phyloP scores from a whole-genome alignment of 164 flowering plant genomes.

The Kingdonia uniflora region DNA sequence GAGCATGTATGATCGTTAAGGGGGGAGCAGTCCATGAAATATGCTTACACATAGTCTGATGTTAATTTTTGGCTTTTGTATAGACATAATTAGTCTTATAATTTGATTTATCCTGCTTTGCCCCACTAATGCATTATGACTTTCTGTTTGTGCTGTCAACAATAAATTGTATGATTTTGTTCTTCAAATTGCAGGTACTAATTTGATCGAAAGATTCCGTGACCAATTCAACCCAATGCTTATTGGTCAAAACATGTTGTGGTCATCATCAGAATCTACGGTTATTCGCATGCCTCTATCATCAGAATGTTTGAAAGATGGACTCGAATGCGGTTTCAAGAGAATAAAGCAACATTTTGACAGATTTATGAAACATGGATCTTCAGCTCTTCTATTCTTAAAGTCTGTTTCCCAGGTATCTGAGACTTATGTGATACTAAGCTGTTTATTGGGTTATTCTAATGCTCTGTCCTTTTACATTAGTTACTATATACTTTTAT shows the following conservation, averaged over 20 bases:
- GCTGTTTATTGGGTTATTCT: neutral
- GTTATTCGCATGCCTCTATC: conserved; percentile 91
- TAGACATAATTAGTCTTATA: too few relatives aligned
- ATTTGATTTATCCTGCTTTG: too few relatives aligned
- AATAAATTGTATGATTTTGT: too few relatives aligned
- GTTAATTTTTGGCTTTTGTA: too few relatives aligned
- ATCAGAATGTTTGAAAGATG: conserved; percentile 54
- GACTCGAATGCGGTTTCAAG: conserved; percentile 37
- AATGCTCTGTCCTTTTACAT: too few relatives aligned
- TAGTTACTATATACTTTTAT: too few relatives aligned
- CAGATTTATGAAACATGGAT: conserved; percentile 60
- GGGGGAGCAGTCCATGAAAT: too few relatives aligned
- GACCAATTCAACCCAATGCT: conserved; percentile 93
- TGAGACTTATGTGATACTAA: neutral
- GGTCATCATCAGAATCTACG: conserved; percentile 54
- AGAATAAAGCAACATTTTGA: conserved; percentile 44
- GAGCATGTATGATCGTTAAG: too few relatives aligned
- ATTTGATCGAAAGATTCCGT: conserved; percentile 57
- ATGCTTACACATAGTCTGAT: too few relatives aligned
- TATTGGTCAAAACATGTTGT: conserved; percentile 41
- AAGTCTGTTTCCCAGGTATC: conserved; percentile 87
- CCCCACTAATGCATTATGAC: too few relatives aligned
- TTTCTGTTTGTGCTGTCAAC: too few relatives aligned
- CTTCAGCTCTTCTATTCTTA: conserved; percentile 54
- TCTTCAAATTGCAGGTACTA: conserved; percentile 45